Evolutionary conservation across 108 stramenopile species (phyloP).

Genomic region (Skeletonema grethae): DNA sequence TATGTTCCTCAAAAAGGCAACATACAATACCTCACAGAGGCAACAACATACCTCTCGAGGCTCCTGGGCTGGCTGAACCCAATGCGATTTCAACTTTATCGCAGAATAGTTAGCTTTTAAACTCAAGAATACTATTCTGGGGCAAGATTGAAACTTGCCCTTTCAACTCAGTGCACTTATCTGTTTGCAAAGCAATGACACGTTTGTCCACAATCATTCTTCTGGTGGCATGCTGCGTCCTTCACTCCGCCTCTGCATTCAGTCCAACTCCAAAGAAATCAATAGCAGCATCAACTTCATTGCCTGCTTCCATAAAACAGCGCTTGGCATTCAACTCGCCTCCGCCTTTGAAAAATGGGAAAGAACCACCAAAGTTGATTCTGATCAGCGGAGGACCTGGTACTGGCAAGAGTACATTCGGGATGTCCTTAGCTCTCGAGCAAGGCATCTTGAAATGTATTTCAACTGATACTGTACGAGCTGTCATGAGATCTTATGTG

Average conservation of each 20-base stretch:
- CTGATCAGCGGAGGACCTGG: constrained; percentile 58
- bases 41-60: too few relatives aligned
- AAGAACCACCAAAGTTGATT: constrained; percentile 55
- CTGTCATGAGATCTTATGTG: constrained; percentile 60
- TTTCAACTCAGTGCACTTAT: too few relatives aligned
- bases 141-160: too few relatives aligned
- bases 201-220: not conserved
- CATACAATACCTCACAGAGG: too few relatives aligned
- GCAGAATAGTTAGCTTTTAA: too few relatives aligned
- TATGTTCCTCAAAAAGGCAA: too few relatives aligned
- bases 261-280: not conserved
- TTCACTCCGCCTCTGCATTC: not conserved
- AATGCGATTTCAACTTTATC: too few relatives aligned
- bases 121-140: too few relatives aligned
- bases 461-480: constrained; percentile 65
- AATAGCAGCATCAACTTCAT: not conserved
- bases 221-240: not conserved
- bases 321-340: constrained; percentile 27
- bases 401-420: constrained; percentile 66
- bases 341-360: constrained; percentile 11
- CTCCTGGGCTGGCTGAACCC: too few relatives aligned
- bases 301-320: constrained; percentile 30
- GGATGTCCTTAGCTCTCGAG: constrained; percentile 64
- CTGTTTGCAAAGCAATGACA: not conserved
- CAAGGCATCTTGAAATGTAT: constrained; percentile 73